phyloP scores from a whole-genome alignment of 2,329 filamentous ascomycete species.

The Dactylellina sp. region DNA sequence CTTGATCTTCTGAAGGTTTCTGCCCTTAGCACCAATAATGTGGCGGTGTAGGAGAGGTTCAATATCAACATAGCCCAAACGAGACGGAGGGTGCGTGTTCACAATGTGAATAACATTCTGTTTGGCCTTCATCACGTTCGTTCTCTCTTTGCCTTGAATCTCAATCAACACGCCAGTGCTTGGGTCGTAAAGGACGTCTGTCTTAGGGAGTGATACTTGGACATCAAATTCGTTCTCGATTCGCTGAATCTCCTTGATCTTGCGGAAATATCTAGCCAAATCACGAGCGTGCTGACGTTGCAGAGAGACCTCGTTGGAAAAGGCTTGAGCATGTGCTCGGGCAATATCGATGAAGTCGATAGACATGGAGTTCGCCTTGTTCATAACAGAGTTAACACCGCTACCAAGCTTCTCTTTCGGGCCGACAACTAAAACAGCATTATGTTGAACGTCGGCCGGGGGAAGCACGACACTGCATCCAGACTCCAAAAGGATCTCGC shows the following conservation, averaged over 20 bases:
- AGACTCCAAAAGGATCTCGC: conserved; percentile 90
- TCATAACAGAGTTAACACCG: conserved; percentile 85
- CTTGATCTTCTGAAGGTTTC: conserved; percentile 74
- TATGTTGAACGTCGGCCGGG: conserved; percentile 79
- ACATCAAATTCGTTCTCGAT: conserved; percentile 72
- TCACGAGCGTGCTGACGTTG: conserved; percentile 80
- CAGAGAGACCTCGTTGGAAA: conserved; percentile 70
- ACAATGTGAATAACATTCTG: conserved; percentile 75
- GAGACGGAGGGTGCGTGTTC: conserved; percentile 77
- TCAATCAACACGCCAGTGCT: conserved; percentile 56
- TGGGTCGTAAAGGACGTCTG: conserved; percentile 57
- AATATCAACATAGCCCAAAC: conserved; percentile 75
- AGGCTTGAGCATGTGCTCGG: conserved; percentile 79
- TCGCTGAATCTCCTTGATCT: conserved; percentile 82
- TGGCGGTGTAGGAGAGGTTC: conserved; percentile 84
- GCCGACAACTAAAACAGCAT: conserved; percentile 86
- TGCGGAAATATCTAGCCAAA: conserved; percentile 85
- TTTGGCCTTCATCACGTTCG: conserved; percentile 57
- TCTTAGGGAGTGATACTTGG: conserved; percentile 68
- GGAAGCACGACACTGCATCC: conserved; percentile 89
- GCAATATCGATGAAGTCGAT: conserved; percentile 83
- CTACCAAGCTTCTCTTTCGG: conserved; percentile 77
- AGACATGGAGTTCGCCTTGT: conserved; percentile 87
- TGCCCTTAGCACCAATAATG: conserved; percentile 76
- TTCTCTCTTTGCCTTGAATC: conserved; percentile 80